Evolutionary conservation across 768 basidiomycete species (phyloP), one percentile per base, ranked within the genome.

Genomic region (Phylloporus rhodoxanthus): DNA sequence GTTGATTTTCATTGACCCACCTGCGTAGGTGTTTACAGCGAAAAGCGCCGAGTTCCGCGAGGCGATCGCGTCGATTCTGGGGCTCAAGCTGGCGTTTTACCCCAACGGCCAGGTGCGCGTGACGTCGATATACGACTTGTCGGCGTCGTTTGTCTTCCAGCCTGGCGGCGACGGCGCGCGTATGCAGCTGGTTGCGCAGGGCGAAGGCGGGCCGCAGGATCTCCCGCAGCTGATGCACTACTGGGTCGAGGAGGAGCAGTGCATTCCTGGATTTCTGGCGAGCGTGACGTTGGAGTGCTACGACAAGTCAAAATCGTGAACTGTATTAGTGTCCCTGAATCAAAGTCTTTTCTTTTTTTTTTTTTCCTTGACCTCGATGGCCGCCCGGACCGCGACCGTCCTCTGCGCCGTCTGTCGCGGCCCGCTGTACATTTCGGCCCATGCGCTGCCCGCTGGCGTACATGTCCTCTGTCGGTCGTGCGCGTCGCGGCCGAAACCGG

Each of bases 31-130:
- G 5, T 96, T 91, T 68, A 71, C 76, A 0, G 80, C 82, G 29
- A 97, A 96, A 66, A 84, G 85, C 8, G 80, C 85, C 51, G 93
- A 97, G 61, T 95, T 98, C 73, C 81, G 89, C 33, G 90, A 94
- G 62, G 85, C 92, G 6, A 87, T 97, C 51, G 84, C 86, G 4
- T 84, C 87, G 0, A 85, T 98, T 43, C 78, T 97, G 0, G 95
- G 94, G 6, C 84, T 92, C 62, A 91, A 95, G 59, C 79, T 97
- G 43, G 84, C 86, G 1, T 96, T 97, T 64, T 89, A 89, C 61
- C 88, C 87, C 14, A 91, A 91, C 44, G 94, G 93, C 0, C 83
- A 91, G 57, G 85, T 97, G 43, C 79, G 89, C 19, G 82, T 96
- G 52, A 94, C 92, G 5, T 87, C 86, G n/a, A 77, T 90, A 57